Evolutionary conservation across 352 stramenopile species (phyloP).

Genomic region (Globisporangium rhizosaccharum): DNA sequence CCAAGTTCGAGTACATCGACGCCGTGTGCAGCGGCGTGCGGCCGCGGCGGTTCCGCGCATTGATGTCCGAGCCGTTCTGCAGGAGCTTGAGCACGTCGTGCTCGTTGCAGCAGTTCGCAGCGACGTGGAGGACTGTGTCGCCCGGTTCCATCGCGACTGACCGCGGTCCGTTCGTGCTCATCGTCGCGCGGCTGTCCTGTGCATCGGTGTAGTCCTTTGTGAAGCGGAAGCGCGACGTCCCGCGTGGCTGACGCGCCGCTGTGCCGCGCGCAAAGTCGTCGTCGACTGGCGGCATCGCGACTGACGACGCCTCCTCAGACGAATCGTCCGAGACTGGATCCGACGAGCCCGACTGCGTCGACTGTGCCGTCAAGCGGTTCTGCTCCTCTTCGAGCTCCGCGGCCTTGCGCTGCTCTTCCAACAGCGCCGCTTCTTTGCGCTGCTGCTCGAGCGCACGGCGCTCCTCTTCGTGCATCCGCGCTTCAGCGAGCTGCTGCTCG

Average conservation of each 20-base stretch:
- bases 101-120: slow-evolving; percentile 83
- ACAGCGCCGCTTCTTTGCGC: slow-evolving; percentile 14
- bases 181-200: slow-evolving; percentile 21
- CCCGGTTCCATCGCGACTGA: slow-evolving; percentile 82
- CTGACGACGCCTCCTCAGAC: slow-evolving; percentile 34
- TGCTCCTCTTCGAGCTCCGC: slow-evolving; percentile 47
- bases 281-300: slow-evolving; percentile 17
- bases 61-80: slow-evolving; percentile 84
- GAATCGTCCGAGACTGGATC: slow-evolving; percentile 76
- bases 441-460: slow-evolving; percentile 16
- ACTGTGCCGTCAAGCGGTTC: slow-evolving; percentile 52
- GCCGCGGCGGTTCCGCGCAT: slow-evolving; percentile 70
- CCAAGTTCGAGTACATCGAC: slow-evolving; percentile 73
- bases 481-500: slow-evolving; percentile 36
- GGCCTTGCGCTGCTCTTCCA: slow-evolving; percentile 42
- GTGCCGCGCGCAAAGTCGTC: slow-evolving; percentile 13
- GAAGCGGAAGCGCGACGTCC: slow-evolving; percentile 72
- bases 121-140: slow-evolving; percentile 83
- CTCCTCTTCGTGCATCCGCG: slow-evolving; percentile 27
- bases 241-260: slow-evolving; percentile 22
- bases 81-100: slow-evolving; percentile 82
- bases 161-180: slow-evolving; percentile 43
- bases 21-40: slow-evolving; percentile 81
- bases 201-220: slow-evolving; percentile 76
- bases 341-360: slow-evolving; percentile 38